phyloP scores from a whole-genome alignment of 805 yeast species.

The Saccharomycopsis schoenii region DNA sequence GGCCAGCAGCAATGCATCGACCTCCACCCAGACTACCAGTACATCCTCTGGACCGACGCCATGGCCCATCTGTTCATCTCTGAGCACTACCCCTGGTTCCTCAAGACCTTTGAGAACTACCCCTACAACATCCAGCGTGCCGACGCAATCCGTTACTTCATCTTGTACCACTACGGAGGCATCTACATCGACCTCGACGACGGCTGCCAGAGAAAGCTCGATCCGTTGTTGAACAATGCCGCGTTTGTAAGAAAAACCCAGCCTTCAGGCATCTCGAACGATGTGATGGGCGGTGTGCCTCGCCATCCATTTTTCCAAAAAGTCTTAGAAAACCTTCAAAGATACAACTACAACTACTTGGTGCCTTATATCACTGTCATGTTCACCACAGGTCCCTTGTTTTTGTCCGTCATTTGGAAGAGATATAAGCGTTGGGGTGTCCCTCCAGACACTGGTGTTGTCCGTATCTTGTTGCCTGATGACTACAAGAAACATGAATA shows the following conservation, averaged over 20 bases:
- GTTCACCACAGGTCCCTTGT: slow-evolving; percentile 89
- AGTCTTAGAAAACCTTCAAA: slow-evolving; percentile 52
- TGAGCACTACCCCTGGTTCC: slow-evolving; percentile 79
- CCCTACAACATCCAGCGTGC: slow-evolving; percentile 81
- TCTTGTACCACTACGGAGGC: slow-evolving; percentile 77
- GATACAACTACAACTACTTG: slow-evolving; percentile 62
- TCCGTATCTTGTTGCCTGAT: slow-evolving; percentile 60
- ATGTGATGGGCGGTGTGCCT: slow-evolving; percentile 85
- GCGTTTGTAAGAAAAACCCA: slow-evolving; percentile 81
- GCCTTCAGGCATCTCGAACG: slow-evolving; percentile 89
- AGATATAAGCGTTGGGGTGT: slow-evolving; percentile 76
- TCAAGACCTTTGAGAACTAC: slow-evolving; percentile 67
- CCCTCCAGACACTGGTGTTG: slow-evolving; percentile 47
- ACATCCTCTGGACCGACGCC: slow-evolving; percentile 84
- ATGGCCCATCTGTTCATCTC: slow-evolving; percentile 70
- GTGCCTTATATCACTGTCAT: slow-evolving; percentile 86
- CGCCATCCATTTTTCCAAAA: slow-evolving; percentile 75
- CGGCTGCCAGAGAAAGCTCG: slow-evolving; percentile 71
- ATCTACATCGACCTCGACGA: slow-evolving; percentile 85
- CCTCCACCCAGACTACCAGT: slow-evolving; percentile 79
- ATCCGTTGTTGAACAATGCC: slow-evolving; percentile 71
- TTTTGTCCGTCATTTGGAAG: slow-evolving; percentile 78
- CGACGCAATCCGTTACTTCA: slow-evolving; percentile 83
- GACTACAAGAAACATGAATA: slow-evolving; percentile 55
- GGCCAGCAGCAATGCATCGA: slow-evolving; percentile 72